These are phyloP conservation scores for Sparassis latifolia DNA, from an alignment of 1,284 basidiomycete species.

Conservation along the genomic window DNA sequence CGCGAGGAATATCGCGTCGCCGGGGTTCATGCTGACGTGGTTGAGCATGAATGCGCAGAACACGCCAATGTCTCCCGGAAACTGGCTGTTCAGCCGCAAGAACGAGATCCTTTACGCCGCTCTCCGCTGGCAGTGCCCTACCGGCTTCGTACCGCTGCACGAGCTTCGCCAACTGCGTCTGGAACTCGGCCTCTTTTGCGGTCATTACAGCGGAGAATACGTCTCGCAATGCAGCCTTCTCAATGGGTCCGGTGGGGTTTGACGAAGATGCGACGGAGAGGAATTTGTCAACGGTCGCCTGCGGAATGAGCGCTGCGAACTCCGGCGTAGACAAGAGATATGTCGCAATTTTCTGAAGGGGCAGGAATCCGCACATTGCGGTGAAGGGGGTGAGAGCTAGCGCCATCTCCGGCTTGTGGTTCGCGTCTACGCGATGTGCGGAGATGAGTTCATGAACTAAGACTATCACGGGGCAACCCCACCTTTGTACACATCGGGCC, in stretches of 20 bases:
- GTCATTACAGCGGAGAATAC: constrained; percentile 86
- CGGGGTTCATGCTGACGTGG: constrained; percentile 72
- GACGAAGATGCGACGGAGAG: constrained; percentile 35
- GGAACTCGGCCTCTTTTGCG: constrained; percentile 47
- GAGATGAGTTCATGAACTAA: background rate
- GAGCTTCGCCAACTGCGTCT: constrained; percentile 51
- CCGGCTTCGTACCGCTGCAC: constrained; percentile 55
- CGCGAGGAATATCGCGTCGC: constrained; percentile 91
- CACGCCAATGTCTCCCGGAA: constrained; percentile 89
- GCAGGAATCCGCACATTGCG: constrained; percentile 90
- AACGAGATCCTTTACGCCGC: constrained; percentile 61
- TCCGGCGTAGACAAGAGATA: constrained; percentile 75
- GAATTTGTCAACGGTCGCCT: constrained; percentile 43
- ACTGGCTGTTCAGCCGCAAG: constrained; percentile 74
- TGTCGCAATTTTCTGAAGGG: constrained; percentile 63
- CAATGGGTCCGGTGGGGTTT: constrained; percentile 37
- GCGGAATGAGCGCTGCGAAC: constrained; percentile 68
- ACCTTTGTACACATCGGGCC: constrained; percentile 58
- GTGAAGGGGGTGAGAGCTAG: constrained; percentile 89
- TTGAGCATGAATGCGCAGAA: constrained; percentile 94
- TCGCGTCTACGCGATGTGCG: constrained; percentile 53
- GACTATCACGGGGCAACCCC: constrained; percentile 4
- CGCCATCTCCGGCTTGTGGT: constrained; percentile 99
- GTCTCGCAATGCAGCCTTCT: constrained; percentile 59
- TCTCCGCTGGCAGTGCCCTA: constrained; percentile 32